Evolutionary conservation across 2,329 filamentous ascomycete species (phyloP).

Genomic region (Curvularia verruculosa): DNA sequence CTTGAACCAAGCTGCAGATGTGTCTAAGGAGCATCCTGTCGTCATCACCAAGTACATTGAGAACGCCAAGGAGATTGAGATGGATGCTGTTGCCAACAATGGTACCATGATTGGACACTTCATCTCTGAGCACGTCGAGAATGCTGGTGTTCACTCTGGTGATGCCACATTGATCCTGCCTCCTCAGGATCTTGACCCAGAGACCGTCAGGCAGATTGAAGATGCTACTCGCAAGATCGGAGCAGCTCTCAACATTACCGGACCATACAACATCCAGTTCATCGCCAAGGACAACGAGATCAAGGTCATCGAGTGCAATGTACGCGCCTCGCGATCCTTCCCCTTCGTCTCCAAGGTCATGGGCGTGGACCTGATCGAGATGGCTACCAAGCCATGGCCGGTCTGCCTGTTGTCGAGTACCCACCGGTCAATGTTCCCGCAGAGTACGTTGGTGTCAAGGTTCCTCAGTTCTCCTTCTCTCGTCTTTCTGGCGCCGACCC

Average conservation of each 20-base stretch:
- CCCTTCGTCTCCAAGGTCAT: slow-evolving; percentile 99
- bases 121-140: slow-evolving; percentile 98
- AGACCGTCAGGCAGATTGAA: slow-evolving; percentile 85
- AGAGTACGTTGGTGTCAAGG: slow-evolving; percentile 93
- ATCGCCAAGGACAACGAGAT: slow-evolving; percentile 99
- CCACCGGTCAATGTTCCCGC: slow-evolving; percentile 76
- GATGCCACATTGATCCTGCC: slow-evolving; percentile 95
- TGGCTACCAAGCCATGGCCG: slow-evolving; percentile 98
- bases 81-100: slow-evolving; percentile 94
- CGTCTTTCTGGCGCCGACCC: slow-evolving; percentile 94
- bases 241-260: slow-evolving; percentile 90
- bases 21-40: slow-evolving; percentile 93
- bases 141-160: slow-evolving; percentile 97
- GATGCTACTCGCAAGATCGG: slow-evolving; percentile 96
- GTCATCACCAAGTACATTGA: slow-evolving; percentile 99
- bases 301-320: slow-evolving; percentile 99
- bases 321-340: slow-evolving; percentile 93
- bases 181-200: slow-evolving; percentile 87
- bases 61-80: slow-evolving; percentile 98
- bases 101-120: slow-evolving; percentile 93
- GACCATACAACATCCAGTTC: slow-evolving; percentile 98
- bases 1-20: slow-evolving; percentile 86
- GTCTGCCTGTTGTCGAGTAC: slow-evolving; percentile 80
- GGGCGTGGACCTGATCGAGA: slow-evolving; percentile 95
- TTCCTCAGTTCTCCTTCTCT: slow-evolving; percentile 98